Percentiles rank a stretch among this genome's conserved stretches.
phyloP scores from a whole-genome alignment of 2,329 filamentous ascomycete genomes.

The Colletotrichum sp. region DNA sequence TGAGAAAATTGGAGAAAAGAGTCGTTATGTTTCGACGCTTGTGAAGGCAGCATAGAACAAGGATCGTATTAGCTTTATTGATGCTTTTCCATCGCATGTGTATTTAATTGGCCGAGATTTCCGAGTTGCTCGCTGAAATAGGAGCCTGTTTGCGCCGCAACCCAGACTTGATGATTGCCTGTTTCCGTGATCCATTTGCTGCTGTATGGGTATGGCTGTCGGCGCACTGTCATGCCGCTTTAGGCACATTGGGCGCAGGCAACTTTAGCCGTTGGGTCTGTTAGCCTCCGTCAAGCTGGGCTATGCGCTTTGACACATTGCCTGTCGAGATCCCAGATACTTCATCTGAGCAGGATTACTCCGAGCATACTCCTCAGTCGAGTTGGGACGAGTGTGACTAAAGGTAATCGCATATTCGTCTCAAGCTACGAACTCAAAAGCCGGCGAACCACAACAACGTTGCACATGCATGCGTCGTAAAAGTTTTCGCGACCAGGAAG shows the following conservation, averaged over 20 bases:
- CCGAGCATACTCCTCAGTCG: neutral
- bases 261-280: neutral
- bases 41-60: neutral
- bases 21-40: neutral
- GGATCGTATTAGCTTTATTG: neutral
- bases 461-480: neutral
- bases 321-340: neutral
- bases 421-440: neutral
- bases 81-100: neutral
- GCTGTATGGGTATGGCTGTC: neutral
- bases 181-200: neutral
- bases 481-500: accelerated
- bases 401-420: neutral
- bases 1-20: slow-evolving; percentile 10
- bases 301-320: neutral
- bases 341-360: neutral
- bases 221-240: neutral
- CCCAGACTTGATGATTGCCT: neutral
- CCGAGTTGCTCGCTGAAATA: neutral
- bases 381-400: neutral
- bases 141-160: neutral
- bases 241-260: neutral
- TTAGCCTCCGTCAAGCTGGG: neutral
- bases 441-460: neutral
- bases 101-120: neutral